A percentile compares a stretch with the other conserved stretches of the same genome.
Conservation (phyloP, 495 filamentous ascomycete species). For the Lophiostoma macrostomum region DNA sequence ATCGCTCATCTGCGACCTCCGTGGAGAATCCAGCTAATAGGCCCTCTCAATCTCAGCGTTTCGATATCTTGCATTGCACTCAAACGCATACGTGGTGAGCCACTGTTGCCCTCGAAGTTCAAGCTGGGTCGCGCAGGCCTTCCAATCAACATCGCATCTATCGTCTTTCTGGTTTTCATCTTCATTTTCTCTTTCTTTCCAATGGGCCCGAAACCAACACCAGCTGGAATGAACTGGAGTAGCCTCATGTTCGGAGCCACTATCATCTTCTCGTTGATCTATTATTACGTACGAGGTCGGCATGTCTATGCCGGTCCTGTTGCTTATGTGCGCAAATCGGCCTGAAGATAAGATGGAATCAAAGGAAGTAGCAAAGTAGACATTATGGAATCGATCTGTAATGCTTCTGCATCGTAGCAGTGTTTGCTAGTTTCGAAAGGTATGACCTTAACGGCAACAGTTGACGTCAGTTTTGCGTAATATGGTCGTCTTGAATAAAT, state of each 20-base stretch:
- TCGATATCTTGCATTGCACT: constrained; percentile 49
- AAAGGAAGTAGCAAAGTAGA: too few species aligned
- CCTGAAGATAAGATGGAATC: neutral
- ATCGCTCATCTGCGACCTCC: too few species aligned
- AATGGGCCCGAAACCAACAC: constrained; percentile 40
- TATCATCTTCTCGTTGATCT: constrained; percentile 13
- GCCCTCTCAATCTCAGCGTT: too few species aligned
- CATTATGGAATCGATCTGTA: too few species aligned
- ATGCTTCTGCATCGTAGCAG: too few species aligned
- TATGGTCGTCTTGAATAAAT: too few species aligned
- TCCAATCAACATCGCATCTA: constrained; percentile 46
- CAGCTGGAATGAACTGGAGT: constrained; percentile 23
- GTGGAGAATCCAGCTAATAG: too few species aligned
- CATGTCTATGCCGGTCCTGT: constrained; percentile 23
- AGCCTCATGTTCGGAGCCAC: constrained; percentile 17
- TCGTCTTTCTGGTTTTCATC: constrained; percentile 46
- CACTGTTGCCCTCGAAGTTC: constrained; percentile 49
- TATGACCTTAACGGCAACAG: too few species aligned
- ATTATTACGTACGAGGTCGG: constrained; percentile 11
- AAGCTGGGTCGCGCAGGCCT: constrained; percentile 50
- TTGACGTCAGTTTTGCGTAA: too few species aligned
- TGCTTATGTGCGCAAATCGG: constrained; percentile 16
- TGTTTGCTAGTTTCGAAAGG: too few species aligned
- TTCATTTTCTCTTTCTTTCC: constrained; percentile 58
- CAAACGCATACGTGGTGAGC: constrained; percentile 35